Evolutionary conservation across 1,139 yeast species (phyloP).

Genomic region (Suzukiozyma palmioleophila): DNA sequence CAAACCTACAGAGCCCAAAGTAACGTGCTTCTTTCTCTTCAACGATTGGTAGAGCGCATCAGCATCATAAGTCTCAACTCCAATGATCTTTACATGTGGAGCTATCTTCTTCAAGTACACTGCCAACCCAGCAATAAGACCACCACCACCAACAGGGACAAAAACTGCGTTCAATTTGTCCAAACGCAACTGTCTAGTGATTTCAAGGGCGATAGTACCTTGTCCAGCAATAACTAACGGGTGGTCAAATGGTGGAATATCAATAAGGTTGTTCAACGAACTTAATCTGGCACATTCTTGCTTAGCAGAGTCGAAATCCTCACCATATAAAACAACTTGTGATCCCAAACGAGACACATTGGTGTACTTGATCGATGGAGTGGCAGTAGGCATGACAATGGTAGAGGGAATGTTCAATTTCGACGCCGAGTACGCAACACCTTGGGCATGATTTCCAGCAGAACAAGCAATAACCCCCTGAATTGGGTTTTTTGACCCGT

Average conservation of each 20-base stretch:
- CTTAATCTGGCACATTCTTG: constrained; percentile 76
- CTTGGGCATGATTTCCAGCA: constrained; percentile 99
- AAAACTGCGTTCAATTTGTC: constrained; percentile 82
- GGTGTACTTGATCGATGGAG: constrained; percentile 90
- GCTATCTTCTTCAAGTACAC: constrained; percentile 89
- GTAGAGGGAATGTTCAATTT: constrained; percentile 87
- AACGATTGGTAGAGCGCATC: constrained; percentile 84
- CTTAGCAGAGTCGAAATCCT: constrained; percentile 91
- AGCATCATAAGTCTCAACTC: constrained; percentile 95
- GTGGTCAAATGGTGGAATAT: constrained; percentile 96
- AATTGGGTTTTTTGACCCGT: constrained; percentile 52
- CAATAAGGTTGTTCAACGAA: constrained; percentile 66
- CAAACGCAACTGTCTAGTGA: constrained; percentile 78
- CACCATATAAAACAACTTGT: constrained; percentile 88
- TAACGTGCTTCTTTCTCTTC: constrained; percentile 47
- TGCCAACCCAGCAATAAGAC: constrained; percentile 86
- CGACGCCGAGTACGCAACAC: constrained; percentile 90
- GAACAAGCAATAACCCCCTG: constrained; percentile 97
- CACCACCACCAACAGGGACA: constrained; percentile 97
- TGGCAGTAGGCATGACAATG: constrained; percentile 96
- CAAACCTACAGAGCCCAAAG: constrained; percentile 75
- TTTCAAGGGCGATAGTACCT: constrained; percentile 93
- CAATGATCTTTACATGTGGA: constrained; percentile 94
- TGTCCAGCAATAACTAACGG: constrained; percentile 99
- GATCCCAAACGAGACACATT: constrained; percentile 92